Conservation (phyloP, 2,329 filamentous ascomycete genomes). For the Claviceps purpurea region DNA sequence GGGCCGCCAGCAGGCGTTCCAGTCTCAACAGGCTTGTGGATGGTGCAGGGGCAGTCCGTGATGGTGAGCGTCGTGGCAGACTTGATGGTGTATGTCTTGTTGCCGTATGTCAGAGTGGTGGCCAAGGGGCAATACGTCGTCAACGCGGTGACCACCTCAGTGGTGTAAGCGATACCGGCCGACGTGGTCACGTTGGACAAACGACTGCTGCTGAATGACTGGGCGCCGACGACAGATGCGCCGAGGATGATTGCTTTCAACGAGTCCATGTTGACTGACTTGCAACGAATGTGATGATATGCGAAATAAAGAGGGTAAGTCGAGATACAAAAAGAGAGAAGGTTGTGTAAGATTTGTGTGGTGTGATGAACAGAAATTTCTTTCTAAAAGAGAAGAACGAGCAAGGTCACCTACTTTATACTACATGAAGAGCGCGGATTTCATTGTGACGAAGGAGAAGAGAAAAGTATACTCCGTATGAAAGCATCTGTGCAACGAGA, state of each 20-base stretch:
- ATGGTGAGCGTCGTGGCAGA: not conserved
- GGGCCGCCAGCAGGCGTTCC: not conserved
- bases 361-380: not conserved
- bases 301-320: too few relatives aligned
- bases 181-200: not conserved
- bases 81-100: not conserved
- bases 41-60: not conserved
- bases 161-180: too few relatives aligned
- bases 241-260: too few relatives aligned
- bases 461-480: too few relatives aligned
- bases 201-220: too few relatives aligned
- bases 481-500: too few relatives aligned
- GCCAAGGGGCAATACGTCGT: constrained; percentile 21
- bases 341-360: not conserved
- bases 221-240: too few relatives aligned
- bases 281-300: too few relatives aligned
- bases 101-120: constrained; percentile 1
- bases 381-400: not conserved
- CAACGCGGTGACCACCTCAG: too few relatives aligned
- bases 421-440: not conserved
- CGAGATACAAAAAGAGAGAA: not conserved
- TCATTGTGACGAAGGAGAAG: too few relatives aligned
- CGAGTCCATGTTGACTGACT: too few relatives aligned
- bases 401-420: not conserved
- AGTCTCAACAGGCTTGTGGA: not conserved